Percentiles rank a stretch among this genome's conserved stretches.
Conservation (phyloP, 1,284 basidiomycete genomes). For the Cryptococcus floricola region DNA sequence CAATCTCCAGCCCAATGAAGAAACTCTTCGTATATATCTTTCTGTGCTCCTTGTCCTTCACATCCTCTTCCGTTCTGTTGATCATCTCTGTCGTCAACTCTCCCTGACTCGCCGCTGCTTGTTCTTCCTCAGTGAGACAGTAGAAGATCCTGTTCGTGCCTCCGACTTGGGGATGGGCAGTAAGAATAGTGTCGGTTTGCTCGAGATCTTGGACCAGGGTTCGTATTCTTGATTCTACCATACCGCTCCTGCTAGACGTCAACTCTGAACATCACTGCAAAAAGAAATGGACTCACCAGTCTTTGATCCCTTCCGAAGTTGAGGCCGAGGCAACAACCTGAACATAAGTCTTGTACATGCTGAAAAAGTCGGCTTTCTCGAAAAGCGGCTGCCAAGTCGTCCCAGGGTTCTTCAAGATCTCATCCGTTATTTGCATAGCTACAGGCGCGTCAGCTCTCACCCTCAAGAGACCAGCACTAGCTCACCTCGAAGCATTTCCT, state of each 20-base stretch:
- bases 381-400: conserved; percentile 91
- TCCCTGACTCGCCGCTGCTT: conserved; percentile 82
- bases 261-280: neutral
- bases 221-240: conserved; percentile 94
- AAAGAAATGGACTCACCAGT: conserved; percentile 65
- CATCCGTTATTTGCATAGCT: conserved; percentile 91
- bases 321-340: conserved; percentile 92
- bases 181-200: conserved; percentile 81
- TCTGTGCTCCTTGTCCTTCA: conserved; percentile 70
- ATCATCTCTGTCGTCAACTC: conserved; percentile 69
- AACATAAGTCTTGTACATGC: conserved; percentile 96
- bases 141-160: conserved; percentile 85
- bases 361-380: conserved; percentile 92
- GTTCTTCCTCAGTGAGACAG: conserved; percentile 81
- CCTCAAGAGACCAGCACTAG: neutral
- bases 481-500: conserved; percentile 88
- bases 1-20: conserved; percentile 91
- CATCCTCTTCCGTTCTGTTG: conserved; percentile 73
- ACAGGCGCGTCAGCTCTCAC: neutral
- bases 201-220: conserved; percentile 97
- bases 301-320: conserved; percentile 78
- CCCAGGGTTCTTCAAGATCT: conserved; percentile 64
- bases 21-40: conserved; percentile 89
- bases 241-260: conserved; percentile 67
- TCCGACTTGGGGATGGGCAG: conserved; percentile 93